Conservation (phyloP, 129 eudicot species). For the Centrapalus pauciflorus region DNA sequence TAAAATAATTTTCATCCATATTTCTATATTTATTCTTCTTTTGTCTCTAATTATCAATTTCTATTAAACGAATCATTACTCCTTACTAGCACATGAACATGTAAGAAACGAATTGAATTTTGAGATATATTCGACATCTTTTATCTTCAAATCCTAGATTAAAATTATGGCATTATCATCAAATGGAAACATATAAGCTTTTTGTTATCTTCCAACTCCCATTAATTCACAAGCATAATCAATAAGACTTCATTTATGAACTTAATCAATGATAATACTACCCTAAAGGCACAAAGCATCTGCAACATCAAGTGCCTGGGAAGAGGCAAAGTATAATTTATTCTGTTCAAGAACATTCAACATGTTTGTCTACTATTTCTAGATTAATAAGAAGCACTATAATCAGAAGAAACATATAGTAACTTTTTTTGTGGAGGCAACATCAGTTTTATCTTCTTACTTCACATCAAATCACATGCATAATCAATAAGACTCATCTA, state of each 20-base stretch:
- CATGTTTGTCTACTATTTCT: not conserved
- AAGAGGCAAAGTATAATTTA: no score
- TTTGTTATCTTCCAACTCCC: no score
- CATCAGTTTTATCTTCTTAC: not conserved
- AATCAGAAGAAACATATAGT: not conserved
- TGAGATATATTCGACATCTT: no score
- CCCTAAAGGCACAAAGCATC: no score
- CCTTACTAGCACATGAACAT: not conserved
- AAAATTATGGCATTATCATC: no score
- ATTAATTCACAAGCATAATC: no score
- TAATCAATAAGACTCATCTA: not conserved
- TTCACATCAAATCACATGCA: conserved; percentile 5
- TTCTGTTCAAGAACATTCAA: no score
- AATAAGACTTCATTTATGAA: no score
- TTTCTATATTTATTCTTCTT: not conserved
- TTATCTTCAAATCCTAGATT: no score
- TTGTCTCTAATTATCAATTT: not conserved
- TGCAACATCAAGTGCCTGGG: no score
- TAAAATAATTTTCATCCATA: not conserved
- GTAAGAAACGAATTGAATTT: not conserved
- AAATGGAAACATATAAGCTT: no score
- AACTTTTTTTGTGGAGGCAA: not conserved
- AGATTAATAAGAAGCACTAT: not conserved
- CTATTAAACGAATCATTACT: not conserved
- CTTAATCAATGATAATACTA: no score